Evolutionary conservation across 345 rosid genomes (phyloP).

Genomic region (Clausena lansium): DNA sequence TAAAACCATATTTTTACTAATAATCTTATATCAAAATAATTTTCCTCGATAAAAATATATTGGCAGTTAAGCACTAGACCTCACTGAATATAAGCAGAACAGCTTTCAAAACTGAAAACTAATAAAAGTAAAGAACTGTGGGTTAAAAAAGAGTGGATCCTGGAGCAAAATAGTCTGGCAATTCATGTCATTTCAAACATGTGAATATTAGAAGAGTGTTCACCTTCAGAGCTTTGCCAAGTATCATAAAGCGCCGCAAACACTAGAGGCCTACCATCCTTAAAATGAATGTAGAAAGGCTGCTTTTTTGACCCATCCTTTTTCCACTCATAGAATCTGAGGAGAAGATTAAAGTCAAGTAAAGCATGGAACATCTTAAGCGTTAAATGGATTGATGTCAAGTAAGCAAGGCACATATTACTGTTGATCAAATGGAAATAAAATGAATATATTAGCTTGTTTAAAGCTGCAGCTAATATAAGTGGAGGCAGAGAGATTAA

Average conservation of each 20-base stretch:
- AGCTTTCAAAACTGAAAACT: not conserved
- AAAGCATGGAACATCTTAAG: not conserved
- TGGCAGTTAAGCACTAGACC: not conserved
- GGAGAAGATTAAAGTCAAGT: slow-evolving; percentile 1
- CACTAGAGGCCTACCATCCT: slow-evolving; percentile 78
- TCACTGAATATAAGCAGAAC: not conserved
- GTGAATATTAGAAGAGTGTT: not conserved
- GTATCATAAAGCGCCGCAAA: slow-evolving; percentile 90
- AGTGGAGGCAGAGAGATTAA: not conserved
- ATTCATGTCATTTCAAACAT: not conserved
- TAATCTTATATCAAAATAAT: not conserved
- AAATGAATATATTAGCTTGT: not conserved
- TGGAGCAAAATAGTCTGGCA: not conserved
- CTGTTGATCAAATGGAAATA: not conserved
- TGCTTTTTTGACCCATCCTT: slow-evolving; percentile 89
- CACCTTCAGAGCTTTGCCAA: slow-evolving; percentile 82
- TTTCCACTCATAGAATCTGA: slow-evolving; percentile 96
- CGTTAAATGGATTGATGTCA: not conserved
- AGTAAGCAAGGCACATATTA: not conserved
- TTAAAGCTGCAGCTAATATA: not conserved
- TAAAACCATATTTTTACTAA: not conserved
- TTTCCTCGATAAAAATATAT: not conserved
- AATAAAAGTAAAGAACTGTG: not conserved
- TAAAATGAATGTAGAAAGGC: slow-evolving; percentile 85
- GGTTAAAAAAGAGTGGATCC: not conserved